Percentiles rank a stretch among this genome's conserved stretches.
These are phyloP conservation scores for Botrytis fabae DNA, from an alignment of 2,329 filamentous ascomycete genomes.

Conservation along the genomic window DNA sequence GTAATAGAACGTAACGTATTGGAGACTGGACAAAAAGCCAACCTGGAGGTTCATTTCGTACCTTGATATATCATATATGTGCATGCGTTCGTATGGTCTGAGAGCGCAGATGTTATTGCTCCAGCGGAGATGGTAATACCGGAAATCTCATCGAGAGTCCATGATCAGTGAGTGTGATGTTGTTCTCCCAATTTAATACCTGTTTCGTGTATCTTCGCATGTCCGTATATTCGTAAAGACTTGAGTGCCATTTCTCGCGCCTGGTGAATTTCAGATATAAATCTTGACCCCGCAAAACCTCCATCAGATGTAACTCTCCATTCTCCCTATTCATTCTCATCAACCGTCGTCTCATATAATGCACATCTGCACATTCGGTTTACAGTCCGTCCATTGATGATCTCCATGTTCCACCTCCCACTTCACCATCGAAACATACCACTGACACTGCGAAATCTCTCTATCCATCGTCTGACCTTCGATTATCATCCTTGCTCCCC, in stretches of 20 bases:
- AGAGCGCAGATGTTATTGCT: not conserved
- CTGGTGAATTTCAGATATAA: not conserved
- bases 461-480: slow-evolving; percentile 11
- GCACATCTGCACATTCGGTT: slow-evolving; percentile 26
- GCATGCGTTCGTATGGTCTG: not conserved
- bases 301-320: not conserved
- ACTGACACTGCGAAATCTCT: slow-evolving; percentile 20
- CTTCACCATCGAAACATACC: slow-evolving; percentile 23
- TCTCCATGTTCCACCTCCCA: slow-evolving; percentile 22
- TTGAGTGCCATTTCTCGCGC: not conserved
- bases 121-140: not conserved
- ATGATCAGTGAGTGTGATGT: not conserved
- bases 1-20: not conserved
- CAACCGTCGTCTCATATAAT: slow-evolving; percentile 12
- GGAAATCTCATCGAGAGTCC: not conserved
- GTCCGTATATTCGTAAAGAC: not conserved
- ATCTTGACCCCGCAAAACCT: not conserved
- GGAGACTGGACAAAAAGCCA: not conserved
- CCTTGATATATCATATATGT: not conserved
- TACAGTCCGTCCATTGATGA: slow-evolving; percentile 4
- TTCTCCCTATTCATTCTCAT: not conserved
- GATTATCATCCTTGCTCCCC: slow-evolving; percentile 12
- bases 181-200: not conserved
- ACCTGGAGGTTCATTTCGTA: not conserved
- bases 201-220: not conserved